These are phyloP conservation scores for Neoboletus magnificus DNA, from an alignment of 768 basidiomycete genomes.

Conservation along the genomic window DNA sequence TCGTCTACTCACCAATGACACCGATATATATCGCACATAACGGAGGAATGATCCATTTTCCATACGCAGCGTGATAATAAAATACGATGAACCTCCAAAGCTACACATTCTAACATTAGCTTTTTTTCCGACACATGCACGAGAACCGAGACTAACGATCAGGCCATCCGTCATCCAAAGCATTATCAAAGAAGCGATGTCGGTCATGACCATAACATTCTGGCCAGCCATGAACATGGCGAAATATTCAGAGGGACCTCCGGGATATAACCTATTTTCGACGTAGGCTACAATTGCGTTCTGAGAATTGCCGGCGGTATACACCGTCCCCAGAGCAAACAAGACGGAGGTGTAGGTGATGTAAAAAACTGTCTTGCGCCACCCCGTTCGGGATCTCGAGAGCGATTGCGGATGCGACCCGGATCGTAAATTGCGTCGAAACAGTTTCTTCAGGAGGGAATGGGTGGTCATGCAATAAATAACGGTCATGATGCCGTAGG, in stretches of 20 bases:
- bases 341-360: conserved; percentile 25
- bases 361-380: conserved; percentile 26
- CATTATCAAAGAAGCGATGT: conserved; percentile 22
- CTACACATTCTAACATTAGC: conserved; percentile 8
- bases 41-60: conserved; percentile 25
- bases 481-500: conserved; percentile 20
- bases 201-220: conserved; percentile 22
- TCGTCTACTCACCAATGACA: conserved; percentile 19
- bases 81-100: conserved; percentile 26
- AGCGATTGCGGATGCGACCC: conserved; percentile 6
- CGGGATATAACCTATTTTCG: conserved; percentile 27
- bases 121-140: background rate
- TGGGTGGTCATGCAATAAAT: conserved; percentile 21
- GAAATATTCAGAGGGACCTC: conserved; percentile 26
- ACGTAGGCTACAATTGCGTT: conserved; percentile 29
- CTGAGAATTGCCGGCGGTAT: conserved; percentile 27
- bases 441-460: conserved; percentile 20
- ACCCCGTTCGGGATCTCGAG: background rate
- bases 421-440: conserved; percentile 2
- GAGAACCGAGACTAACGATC: conserved; percentile 19
- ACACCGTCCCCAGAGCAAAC: conserved; percentile 29
- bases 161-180: conserved; percentile 31
- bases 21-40: conserved; percentile 23
- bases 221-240: conserved; percentile 25
- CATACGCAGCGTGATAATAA: conserved; percentile 19